A percentile compares a stretch with the other conserved stretches of the same genome.
Conservation (phyloP, 257 asterid species). For the Anisodus tanguticus region DNA sequence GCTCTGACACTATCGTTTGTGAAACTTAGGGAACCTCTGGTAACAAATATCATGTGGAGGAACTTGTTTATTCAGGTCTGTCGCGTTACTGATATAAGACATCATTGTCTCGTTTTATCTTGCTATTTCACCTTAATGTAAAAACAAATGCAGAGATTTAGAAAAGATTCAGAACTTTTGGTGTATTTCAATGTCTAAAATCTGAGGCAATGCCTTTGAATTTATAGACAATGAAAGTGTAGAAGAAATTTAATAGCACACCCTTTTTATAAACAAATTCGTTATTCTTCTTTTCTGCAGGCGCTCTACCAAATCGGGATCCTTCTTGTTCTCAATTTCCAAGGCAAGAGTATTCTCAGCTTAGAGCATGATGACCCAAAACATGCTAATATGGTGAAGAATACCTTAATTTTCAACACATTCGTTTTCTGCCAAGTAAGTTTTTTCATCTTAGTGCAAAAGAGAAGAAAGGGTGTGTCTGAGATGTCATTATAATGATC, state of each 20-base stretch:
- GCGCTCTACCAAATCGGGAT: conserved; percentile 80
- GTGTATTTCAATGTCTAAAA: too few species aligned
- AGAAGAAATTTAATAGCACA: neutral
- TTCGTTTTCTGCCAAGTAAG: conserved; percentile 97
- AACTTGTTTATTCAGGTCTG: conserved; percentile 82
- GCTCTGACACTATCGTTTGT: conserved; percentile 32
- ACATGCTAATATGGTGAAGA: conserved; percentile 74
- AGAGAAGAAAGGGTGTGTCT: neutral
- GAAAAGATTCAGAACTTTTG: too few species aligned
- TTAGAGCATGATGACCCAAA: conserved; percentile 46
- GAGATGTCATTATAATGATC: neutral
- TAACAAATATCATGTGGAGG: conserved; percentile 97
- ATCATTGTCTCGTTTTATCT: neutral
- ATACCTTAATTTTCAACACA: conserved; percentile 76
- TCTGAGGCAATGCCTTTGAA: too few species aligned
- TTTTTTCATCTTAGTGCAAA: conserved; percentile 31
- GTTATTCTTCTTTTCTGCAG: conserved; percentile 41
- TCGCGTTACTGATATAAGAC: conserved; percentile 19
- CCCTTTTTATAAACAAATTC: conserved; percentile 2
- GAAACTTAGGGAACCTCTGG: conserved; percentile 79
- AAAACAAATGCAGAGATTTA: too few species aligned
- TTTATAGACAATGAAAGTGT: too few species aligned
- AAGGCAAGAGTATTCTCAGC: conserved; percentile 63
- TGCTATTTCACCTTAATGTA: conserved; percentile 18
- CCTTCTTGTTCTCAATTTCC: conserved; percentile 73